Conservation (phyloP, 2,329 filamentous ascomycete genomes). For the Bipolaris bicolor region DNA sequence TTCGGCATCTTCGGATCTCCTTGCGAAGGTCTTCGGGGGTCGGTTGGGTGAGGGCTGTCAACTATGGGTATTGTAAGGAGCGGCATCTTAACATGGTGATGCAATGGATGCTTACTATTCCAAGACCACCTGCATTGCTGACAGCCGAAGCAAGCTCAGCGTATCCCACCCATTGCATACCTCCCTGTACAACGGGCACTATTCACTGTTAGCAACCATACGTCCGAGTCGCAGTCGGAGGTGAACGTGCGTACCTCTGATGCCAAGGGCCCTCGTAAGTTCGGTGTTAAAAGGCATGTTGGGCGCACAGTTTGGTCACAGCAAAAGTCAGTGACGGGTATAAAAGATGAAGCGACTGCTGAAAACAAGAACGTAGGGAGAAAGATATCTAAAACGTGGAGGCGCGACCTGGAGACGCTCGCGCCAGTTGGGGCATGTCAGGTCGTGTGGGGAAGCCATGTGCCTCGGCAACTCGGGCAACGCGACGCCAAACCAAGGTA, state of each 20-base stretch:
- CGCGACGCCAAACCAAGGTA: conserved; percentile 21
- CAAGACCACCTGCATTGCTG: conserved; percentile 71
- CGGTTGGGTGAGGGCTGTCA: conserved; percentile 90
- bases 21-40: conserved; percentile 88
- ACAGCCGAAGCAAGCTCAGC: conserved; percentile 79
- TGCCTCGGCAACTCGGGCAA: conserved; percentile 36
- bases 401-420: conserved; percentile 16
- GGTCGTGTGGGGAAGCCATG: conserved; percentile 35
- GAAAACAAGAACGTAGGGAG: not conserved
- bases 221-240: not conserved
- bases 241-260: conserved; percentile 49
- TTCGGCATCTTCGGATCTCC: conserved; percentile 87
- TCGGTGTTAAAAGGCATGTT: conserved; percentile 69
- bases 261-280: conserved; percentile 66
- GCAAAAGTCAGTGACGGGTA: not conserved
- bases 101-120: conserved; percentile 58
- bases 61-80: conserved; percentile 41
- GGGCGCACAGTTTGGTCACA: conserved; percentile 1
- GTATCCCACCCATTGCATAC: conserved; percentile 86
- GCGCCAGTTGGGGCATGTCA: conserved; percentile 21
- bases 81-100: not conserved
- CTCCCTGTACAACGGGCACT: conserved; percentile 85
- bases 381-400: conserved; percentile 14
- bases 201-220: conserved; percentile 52
- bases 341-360: not conserved